These are phyloP conservation scores for Podospora fimiseda DNA, from an alignment of 495 filamentous ascomycete genomes.

Conservation along the genomic window DNA sequence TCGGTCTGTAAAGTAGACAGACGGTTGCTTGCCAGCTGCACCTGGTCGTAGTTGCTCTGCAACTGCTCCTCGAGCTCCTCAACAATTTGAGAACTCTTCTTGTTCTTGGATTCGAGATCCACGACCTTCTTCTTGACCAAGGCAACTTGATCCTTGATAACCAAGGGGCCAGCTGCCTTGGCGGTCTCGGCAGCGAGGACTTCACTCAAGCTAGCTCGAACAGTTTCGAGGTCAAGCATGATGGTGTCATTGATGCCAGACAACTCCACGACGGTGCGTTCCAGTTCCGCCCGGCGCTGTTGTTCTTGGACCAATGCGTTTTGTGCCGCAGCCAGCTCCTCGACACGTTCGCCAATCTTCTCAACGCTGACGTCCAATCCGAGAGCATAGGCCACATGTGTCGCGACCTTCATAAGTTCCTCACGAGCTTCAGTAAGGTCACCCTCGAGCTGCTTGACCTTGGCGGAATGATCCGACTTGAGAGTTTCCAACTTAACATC, in stretches of 20 bases:
- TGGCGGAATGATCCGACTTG: conserved; percentile 51
- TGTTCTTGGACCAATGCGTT: conserved; percentile 49
- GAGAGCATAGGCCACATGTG: conserved; percentile 47
- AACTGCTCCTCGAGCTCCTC: conserved; percentile 97
- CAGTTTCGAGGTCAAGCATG: conserved; percentile 48
- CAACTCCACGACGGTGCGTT: conserved; percentile 42
- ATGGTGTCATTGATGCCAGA: conserved; percentile 48
- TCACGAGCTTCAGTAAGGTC: conserved; percentile 66
- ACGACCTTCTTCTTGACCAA: conserved; percentile 66
- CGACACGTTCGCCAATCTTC: conserved; percentile 49
- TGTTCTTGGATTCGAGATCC: conserved; percentile 53
- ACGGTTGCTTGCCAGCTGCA: conserved; percentile 73
- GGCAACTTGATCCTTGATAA: conserved; percentile 62
- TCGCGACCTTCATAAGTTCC: conserved; percentile 58
- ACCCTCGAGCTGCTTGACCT: conserved; percentile 54
- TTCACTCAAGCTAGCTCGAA: conserved; percentile 40
- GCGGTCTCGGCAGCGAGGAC: conserved; percentile 36
- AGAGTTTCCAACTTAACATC: conserved; percentile 40
- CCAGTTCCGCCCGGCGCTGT: conserved; percentile 47
- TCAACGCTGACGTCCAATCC: conserved; percentile 50
- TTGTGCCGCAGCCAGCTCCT: conserved; percentile 43
- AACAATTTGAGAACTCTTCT: conserved; percentile 83
- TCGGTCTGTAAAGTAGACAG: conserved; percentile 67
- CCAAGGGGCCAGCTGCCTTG: conserved; percentile 45
- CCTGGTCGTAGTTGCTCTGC: conserved; percentile 88